Conservation (phyloP, 2,329 filamentous ascomycete species). For the Colletotrichum eremochloae region DNA sequence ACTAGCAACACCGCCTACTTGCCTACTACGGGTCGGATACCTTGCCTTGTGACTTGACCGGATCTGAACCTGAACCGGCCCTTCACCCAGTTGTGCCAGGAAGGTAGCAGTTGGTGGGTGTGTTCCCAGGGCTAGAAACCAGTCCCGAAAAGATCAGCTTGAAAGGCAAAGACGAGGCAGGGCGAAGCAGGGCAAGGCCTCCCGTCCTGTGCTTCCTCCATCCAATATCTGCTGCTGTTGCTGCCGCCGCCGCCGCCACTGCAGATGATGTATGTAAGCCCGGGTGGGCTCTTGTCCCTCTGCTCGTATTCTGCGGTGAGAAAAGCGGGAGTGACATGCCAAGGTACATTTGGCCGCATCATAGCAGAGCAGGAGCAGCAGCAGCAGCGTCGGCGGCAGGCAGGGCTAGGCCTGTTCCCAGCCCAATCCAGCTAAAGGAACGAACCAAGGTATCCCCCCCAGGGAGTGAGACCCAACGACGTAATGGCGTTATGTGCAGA, state of each 20-base stretch:
- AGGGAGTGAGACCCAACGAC: conserved; percentile 35
- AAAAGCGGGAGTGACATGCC: background rate
- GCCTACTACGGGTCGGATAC: background rate
- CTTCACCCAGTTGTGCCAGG: conserved; percentile 11
- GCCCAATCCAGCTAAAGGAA: background rate
- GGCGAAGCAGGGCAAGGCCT: background rate
- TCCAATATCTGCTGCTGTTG: background rate
- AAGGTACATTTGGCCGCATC: background rate
- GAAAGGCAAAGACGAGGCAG: background rate
- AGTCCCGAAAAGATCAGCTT: conserved; percentile 10
- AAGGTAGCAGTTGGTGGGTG: conserved; percentile 20
- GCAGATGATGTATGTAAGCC: background rate
- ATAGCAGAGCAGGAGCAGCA: background rate
- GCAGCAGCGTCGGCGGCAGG: background rate
- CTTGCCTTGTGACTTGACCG: background rate
- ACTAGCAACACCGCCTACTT: conserved; percentile 34
- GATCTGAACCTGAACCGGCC: conserved; percentile 11
- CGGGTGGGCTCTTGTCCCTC: background rate
- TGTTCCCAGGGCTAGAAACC: conserved; percentile 16
- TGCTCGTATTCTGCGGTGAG: background rate
- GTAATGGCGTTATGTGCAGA: conserved; percentile 38
- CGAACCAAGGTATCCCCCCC: conserved; percentile 14
- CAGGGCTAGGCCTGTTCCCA: conserved; percentile 4
- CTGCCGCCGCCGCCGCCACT: background rate
- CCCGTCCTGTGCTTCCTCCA: background rate